Conservation (phyloP, 257 asterid genomes). For the Przewalskia tangutica region DNA sequence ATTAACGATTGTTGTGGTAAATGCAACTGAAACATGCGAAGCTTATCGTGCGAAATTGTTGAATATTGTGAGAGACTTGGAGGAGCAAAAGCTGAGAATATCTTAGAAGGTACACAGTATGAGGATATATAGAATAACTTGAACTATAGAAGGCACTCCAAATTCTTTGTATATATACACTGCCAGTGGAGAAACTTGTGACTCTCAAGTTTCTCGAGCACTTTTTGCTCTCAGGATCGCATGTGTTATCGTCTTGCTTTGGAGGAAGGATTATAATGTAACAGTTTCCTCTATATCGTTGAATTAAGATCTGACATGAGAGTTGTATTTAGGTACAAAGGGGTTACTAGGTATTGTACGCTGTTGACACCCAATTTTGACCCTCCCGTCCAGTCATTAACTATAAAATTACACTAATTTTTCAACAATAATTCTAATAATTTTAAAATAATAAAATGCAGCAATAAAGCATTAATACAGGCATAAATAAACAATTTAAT, state of each 20-base stretch:
- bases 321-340: neutral
- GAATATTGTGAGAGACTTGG: slow-evolving; percentile 1
- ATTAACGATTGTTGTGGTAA: neutral
- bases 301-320: neutral
- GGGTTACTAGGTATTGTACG: neutral
- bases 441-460: too few species aligned
- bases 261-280: neutral
- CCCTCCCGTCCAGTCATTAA: too few species aligned
- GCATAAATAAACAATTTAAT: too few species aligned
- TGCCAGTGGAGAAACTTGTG: neutral
- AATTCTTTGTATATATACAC: neutral
- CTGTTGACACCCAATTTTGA: too few species aligned
- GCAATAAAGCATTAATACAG: too few species aligned
- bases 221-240: neutral
- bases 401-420: too few species aligned
- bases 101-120: neutral
- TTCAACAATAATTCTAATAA: too few species aligned
- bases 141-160: neutral
- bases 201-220: neutral
- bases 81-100: slow-evolving; percentile 12
- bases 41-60: neutral
- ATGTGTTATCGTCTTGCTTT: neutral
- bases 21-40: neutral
- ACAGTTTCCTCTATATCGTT: neutral
- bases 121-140: neutral